Evolutionary conservation across 2,329 filamentous ascomycete species (phyloP).

Genomic region (Trichoderma semiorbis): DNA sequence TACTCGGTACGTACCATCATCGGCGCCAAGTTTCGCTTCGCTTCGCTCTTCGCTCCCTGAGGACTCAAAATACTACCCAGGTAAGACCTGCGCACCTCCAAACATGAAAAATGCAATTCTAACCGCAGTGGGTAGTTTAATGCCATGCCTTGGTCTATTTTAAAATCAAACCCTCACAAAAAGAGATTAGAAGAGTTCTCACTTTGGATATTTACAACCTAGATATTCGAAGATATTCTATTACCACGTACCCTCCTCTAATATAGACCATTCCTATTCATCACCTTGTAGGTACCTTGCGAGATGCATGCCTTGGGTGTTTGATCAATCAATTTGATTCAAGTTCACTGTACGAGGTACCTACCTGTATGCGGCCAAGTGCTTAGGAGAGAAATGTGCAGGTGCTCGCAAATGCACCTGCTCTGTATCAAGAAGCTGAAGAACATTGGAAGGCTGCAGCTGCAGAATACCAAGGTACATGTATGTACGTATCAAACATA

Average conservation of each 20-base stretch:
- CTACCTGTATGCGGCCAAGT: not conserved
- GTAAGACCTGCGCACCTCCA: not conserved
- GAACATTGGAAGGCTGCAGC: not conserved
- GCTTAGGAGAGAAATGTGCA: not conserved
- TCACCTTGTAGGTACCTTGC: too few relatives aligned
- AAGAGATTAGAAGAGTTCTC: not conserved
- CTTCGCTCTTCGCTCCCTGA: not conserved
- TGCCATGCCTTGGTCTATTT: not conserved
- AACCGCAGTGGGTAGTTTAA: not conserved
- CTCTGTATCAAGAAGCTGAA: not conserved
- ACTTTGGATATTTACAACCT: not conserved
- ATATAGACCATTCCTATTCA: not conserved
- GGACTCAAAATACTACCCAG: not conserved
- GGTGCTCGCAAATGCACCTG: not conserved
- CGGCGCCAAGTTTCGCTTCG: conserved; percentile 1
- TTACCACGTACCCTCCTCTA: not conserved
- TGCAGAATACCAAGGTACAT: not conserved
- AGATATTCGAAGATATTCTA: not conserved
- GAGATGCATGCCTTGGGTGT: too few relatives aligned
- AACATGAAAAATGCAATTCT: not conserved
- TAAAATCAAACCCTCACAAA: not conserved
- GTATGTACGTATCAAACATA: not conserved
- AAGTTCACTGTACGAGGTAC: not conserved
- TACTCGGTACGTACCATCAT: not conserved
- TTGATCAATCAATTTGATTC: not conserved